A percentile compares a stretch with the other conserved stretches of the same genome.
Conservation (phyloP, 768 basidiomycete genomes). For the Dioszegia aurantiaca region DNA sequence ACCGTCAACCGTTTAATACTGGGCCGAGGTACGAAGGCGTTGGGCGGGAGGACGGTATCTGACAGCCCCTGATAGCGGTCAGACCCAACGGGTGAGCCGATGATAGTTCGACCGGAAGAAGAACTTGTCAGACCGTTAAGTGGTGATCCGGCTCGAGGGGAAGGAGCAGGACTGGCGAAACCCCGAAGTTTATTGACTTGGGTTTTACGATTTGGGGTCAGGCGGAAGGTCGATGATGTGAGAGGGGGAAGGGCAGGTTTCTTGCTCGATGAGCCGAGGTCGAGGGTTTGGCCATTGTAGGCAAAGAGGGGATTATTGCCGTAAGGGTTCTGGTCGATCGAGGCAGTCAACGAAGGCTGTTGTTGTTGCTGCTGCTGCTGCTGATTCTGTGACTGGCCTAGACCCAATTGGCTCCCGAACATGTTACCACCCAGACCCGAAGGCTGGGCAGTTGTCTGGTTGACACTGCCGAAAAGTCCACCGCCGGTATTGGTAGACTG, state of each 20-base stretch:
- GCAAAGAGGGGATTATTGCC: conserved; percentile 54
- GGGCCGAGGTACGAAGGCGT: conserved; percentile 64
- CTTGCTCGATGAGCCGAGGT: conserved; percentile 43
- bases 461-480: conserved; percentile 48
- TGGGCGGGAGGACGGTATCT: conserved; percentile 64
- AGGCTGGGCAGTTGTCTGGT: not conserved
- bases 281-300: conserved; percentile 45
- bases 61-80: conserved; percentile 58
- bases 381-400: conserved; percentile 55
- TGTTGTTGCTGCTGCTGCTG: conserved; percentile 58
- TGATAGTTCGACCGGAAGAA: conserved; percentile 25
- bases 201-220: conserved; percentile 44
- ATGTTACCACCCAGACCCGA: conserved; percentile 54
- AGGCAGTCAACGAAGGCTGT: conserved; percentile 63
- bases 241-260: conserved; percentile 51
- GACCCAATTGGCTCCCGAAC: conserved; percentile 54
- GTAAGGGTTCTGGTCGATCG: conserved; percentile 69
- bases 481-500: conserved; percentile 32
- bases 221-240: conserved; percentile 44
- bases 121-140: conserved; percentile 24
- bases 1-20: conserved; percentile 92
- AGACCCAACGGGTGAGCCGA: conserved; percentile 30
- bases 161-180: conserved; percentile 43
- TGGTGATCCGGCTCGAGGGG: conserved; percentile 27
- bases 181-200: conserved; percentile 48